Base-by-base conservation (phyloP, 2,329 filamentous ascomycete species). In the Aspergillus awamori region DNA sequence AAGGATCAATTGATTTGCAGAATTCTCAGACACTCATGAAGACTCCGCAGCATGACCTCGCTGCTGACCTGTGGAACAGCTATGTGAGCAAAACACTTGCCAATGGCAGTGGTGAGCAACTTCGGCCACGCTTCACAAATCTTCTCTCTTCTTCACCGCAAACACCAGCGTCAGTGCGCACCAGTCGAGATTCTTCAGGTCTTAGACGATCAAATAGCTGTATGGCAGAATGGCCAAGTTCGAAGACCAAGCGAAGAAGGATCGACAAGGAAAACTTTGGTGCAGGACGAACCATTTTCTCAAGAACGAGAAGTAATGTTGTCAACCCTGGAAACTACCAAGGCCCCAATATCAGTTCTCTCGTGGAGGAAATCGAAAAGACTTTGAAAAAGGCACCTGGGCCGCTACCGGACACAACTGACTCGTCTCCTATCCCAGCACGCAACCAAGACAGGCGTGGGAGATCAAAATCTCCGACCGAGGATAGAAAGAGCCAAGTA, bases 41-140 rank as follows among this genome's bases (percentile, higher is more conserved):
- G 65, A 89, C 89, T 1, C 88, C 88, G 11, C 86, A 89, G 65
- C 84, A 87, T 33, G 90, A 93, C 69, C 89, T 91, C 39, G 89
- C 89, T 2, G 77, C 89, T 33, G 89, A 93, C 65, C 77, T 93
- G 2, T 94, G 91, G 91, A 90, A 90, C 67, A 87, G 89, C 56
- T 92, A 91, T 71, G 85, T 89, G 39, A 76, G 86, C 57, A 78
- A 81, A 69, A 79, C 82, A 63, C 75, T 77, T 57, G 72, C 80
- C 13, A 75, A 82, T 63, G 67, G 76, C 56, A 75, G 76, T 48
- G 74, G 78, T 1, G 84, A 84, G 20, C 74, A 82, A 47, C 74
- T 73, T 45, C 87, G 86, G 67, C 85, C 86, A 41, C 79, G 83
- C 15, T 79, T 91, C 24, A 84, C 86, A 53, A 85, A 90, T 58